Evolutionary conservation across 768 basidiomycete species (phyloP).

Genomic region (Mycena galericulata): DNA sequence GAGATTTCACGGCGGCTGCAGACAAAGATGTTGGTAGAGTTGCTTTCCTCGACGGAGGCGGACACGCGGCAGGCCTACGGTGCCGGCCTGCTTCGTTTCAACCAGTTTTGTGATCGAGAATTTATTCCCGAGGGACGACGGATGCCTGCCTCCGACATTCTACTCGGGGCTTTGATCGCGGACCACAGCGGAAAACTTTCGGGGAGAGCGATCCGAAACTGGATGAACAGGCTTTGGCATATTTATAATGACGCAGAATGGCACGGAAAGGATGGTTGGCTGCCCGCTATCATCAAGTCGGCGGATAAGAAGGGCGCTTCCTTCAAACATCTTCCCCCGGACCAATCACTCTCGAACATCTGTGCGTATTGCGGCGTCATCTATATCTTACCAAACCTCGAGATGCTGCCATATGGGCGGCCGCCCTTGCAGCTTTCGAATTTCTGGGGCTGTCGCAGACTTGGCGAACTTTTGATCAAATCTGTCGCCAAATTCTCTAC

Average conservation of each 20-base stretch:
- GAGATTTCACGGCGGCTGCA: background rate
- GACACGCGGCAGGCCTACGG: constrained; percentile 36
- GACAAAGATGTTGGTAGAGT: background rate
- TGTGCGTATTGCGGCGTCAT: background rate
- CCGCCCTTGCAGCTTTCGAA: background rate
- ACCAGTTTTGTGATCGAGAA: background rate
- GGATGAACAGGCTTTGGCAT: background rate
- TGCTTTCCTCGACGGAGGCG: background rate
- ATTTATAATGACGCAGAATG: background rate
- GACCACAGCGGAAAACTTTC: background rate
- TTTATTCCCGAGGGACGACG: background rate
- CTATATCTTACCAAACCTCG: background rate
- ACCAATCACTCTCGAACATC: background rate
- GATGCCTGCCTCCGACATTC: background rate
- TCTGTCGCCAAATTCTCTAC: background rate
- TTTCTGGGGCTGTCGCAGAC: constrained; percentile 5
- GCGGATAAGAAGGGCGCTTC: background rate
- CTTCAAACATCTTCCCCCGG: constrained; percentile 1
- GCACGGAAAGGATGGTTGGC: background rate
- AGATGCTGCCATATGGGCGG: background rate
- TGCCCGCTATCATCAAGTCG: background rate
- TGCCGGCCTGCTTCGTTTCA: background rate
- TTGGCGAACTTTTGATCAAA: background rate
- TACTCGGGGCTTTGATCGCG: constrained; percentile 1
- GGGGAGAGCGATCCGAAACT: background rate